Conservation (phyloP, 805 yeast species). For the Teunomyces tritomae region DNA sequence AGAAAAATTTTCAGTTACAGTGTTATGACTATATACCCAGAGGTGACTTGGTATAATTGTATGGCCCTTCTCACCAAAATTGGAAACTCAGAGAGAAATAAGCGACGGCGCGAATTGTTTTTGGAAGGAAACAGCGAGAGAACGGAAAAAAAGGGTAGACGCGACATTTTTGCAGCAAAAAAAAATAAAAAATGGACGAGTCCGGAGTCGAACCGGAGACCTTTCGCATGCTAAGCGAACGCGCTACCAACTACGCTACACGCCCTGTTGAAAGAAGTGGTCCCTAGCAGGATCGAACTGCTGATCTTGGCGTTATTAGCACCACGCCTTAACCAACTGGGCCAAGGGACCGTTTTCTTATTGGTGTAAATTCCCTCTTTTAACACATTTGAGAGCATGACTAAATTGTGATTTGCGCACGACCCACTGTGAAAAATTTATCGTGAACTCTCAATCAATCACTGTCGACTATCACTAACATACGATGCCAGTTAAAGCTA, state of each 20-base stretch:
- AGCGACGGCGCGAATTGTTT: slow-evolving; percentile 3
- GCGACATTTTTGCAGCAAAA: slow-evolving; percentile 2
- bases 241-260: slow-evolving; percentile 84
- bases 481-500: slow-evolving; percentile 58
- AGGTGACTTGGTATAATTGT: neutral
- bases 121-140: slow-evolving; percentile 1
- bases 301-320: slow-evolving; percentile 65
- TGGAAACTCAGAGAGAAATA: slow-evolving; percentile 10
- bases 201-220: slow-evolving; percentile 78
- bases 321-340: slow-evolving; percentile 55
- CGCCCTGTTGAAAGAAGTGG: slow-evolving; percentile 54
- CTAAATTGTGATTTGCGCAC: neutral
- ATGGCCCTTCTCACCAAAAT: neutral
- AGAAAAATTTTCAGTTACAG: slow-evolving; percentile 2
- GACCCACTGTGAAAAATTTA: slow-evolving; percentile 7
- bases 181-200: slow-evolving; percentile 53
- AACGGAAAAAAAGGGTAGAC: neutral
- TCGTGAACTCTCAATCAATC: neutral
- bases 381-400: neutral
- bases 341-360: slow-evolving; percentile 44
- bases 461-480: slow-evolving; percentile 1
- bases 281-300: slow-evolving; percentile 89
- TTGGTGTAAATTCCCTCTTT: neutral
- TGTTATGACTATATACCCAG: neutral
- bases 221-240: slow-evolving; percentile 78